phyloP scores from a whole-genome alignment of 2,329 filamentous ascomycete species.

The Diplocarpon mali region DNA sequence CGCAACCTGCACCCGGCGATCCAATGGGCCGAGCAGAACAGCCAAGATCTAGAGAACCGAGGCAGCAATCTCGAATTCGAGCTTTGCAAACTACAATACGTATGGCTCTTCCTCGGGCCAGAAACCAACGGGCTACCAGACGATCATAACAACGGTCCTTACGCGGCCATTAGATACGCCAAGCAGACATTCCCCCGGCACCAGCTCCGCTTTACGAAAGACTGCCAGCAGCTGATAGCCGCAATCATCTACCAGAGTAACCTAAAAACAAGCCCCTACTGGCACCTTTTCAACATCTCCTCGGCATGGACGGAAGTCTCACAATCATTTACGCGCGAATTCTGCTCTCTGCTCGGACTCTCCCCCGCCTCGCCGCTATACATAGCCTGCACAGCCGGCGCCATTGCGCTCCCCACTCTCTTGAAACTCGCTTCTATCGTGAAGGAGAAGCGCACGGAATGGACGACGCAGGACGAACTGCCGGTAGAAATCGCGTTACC shows the following conservation, averaged over 20 bases:
- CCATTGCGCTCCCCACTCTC: slow-evolving; percentile 79
- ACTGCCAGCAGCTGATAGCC: slow-evolving; percentile 71
- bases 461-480: slow-evolving; percentile 85
- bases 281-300: slow-evolving; percentile 62
- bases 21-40: slow-evolving; percentile 68
- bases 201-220: slow-evolving; percentile 59
- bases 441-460: slow-evolving; percentile 82
- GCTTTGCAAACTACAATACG: slow-evolving; percentile 76
- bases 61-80: slow-evolving; percentile 95
- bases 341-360: slow-evolving; percentile 82
- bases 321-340: slow-evolving; percentile 83
- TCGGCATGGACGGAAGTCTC: slow-evolving; percentile 75
- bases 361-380: slow-evolving; percentile 89
- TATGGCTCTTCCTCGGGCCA: slow-evolving; percentile 70
- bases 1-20: slow-evolving; percentile 76
- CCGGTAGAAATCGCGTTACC: slow-evolving; percentile 62
- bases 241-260: slow-evolving; percentile 74
- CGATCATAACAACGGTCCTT: slow-evolving; percentile 42
- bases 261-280: slow-evolving; percentile 66
- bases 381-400: slow-evolving; percentile 81
- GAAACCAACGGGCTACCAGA: slow-evolving; percentile 43
- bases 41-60: slow-evolving; percentile 58
- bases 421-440: slow-evolving; percentile 83
- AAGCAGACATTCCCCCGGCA: slow-evolving; percentile 64
- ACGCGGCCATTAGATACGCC: slow-evolving; percentile 66